Base-by-base conservation (phyloP, 208 protist genomes). In the Acanthamoeba healyi region DNA sequence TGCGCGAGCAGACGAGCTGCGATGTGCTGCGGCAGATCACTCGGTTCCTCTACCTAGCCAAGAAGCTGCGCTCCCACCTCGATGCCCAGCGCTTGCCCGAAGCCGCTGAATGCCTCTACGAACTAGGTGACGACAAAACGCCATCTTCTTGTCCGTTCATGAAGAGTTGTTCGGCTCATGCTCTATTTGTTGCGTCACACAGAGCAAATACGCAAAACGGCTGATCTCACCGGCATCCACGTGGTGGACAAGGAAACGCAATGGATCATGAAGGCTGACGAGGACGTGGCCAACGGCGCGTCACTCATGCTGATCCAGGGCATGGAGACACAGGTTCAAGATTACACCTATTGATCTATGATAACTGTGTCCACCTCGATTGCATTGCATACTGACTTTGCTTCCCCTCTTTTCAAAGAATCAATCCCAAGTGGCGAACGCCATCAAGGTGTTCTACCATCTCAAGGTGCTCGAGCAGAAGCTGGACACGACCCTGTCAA, bases 401-500 rank as follows among this genome's bases (percentile, higher is more conserved):
- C 54, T 61, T 15, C 54, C 29, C 22, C 14, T 44, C 14, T 22
- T 26, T 74, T 19, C 34, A 42, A 9, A 92, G 72, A 96, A 96
- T 65, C 95, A 96, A 77, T 72, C 49, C 12, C 87, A 95, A 40
- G 95, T 96, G 34, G 81, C 94, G 0, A 70, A 79, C 42, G 79
- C 94, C 24, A 32, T 95, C 42, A 77, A 96, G 26, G 95, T 95
- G 15, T 96, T 96, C 51, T 95, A 92, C 65, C 94, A 96, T 44
- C 67, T 96, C 40, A 79, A 87, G 40, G 88, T 72, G 10, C 32
- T 96, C 26, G 87, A 77, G 10, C 51, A 56, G 61, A 94, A 63
- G 82, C 92, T 58, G 40, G 82, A 44, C 65, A 87, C 15, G 58
- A 95, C 82, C 22, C 9, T 94, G 0, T 26, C 87, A 14, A 22